A percentile compares a stretch with the other conserved stretches of the same genome.
phyloP scores from a whole-genome alignment of 2,329 filamentous ascomycete species.

The Cordyceps pruinosa region DNA sequence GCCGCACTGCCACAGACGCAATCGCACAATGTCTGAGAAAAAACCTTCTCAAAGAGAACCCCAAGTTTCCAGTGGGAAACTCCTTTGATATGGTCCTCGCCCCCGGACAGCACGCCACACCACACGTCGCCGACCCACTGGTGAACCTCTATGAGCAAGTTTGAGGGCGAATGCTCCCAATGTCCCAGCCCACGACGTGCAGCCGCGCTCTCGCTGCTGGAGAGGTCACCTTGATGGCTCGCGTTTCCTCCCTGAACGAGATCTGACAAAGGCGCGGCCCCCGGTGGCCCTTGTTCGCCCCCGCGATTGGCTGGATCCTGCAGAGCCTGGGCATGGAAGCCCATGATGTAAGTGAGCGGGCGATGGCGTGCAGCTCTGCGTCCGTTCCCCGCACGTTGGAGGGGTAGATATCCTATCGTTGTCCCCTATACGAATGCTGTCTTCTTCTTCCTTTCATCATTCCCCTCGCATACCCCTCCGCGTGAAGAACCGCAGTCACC shows the following conservation, averaged over 20 bases:
- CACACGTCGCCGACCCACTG: not conserved
- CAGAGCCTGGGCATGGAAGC: too few species aligned
- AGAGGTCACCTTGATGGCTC: not conserved
- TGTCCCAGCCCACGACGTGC: not conserved
- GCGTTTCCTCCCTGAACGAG: not conserved
- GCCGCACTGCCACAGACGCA: too few species aligned
- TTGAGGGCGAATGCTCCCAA: slow-evolving; percentile 27
- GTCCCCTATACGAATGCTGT: not conserved
- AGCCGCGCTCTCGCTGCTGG: not conserved
- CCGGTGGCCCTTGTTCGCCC: not conserved
- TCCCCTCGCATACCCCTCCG: too few species aligned
- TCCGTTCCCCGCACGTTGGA: slow-evolving; percentile 1
- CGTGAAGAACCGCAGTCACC: too few species aligned
- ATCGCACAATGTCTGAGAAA: not conserved
- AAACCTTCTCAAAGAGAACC: not conserved
- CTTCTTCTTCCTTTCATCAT: not conserved
- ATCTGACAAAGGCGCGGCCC: not conserved
- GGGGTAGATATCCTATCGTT: not conserved
- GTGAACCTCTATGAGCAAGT: slow-evolving; percentile 25
- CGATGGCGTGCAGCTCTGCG: slow-evolving; percentile 5
- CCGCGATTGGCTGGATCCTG: not conserved
- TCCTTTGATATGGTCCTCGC: too few species aligned
- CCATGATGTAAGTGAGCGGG: slow-evolving; percentile 6
- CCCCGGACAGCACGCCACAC: too few species aligned
- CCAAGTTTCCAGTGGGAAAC: not conserved